Conservation (phyloP, 176 grass and related monocot genomes). For the Bothriochloa decipiens region DNA sequence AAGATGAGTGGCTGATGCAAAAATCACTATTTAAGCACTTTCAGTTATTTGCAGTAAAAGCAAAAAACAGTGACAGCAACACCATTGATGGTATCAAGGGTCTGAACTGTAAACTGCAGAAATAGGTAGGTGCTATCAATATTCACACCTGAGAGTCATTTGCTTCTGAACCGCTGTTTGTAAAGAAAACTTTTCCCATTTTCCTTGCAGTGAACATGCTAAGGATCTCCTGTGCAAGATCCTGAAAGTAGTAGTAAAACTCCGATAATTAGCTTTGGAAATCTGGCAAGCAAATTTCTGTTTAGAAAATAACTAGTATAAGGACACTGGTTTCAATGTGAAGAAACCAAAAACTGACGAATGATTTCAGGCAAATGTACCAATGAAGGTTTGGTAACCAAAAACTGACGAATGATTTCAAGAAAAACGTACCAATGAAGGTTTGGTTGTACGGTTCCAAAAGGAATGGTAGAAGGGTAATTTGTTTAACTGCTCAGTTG, state of each 20-base stretch:
- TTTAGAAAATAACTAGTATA: conserved; percentile 19
- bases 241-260: conserved; percentile 50
- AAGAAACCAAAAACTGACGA: background rate
- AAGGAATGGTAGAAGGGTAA: conserved; percentile 98
- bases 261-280: conserved; percentile 7
- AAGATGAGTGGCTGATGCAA: background rate
- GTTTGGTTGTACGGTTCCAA: conserved; percentile 95
- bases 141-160: conserved; percentile 88
- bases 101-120: background rate
- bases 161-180: conserved; percentile 98
- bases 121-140: background rate
- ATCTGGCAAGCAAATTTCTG: background rate
- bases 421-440: conserved; percentile 68
- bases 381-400: conserved; percentile 73
- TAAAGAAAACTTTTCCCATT: conserved; percentile 98
- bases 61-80: conserved; percentile 1
- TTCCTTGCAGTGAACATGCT: conserved; percentile 81
- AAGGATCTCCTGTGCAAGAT: conserved; percentile 87
- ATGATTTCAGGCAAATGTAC: conserved; percentile 43
- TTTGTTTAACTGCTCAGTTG: conserved; percentile 83
- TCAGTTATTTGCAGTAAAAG: conserved; percentile 9
- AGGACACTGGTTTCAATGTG: background rate
- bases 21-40: background rate
- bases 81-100: background rate
- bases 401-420: background rate